Conservation (phyloP, 2,329 filamentous ascomycete species). For the Aspergillus fischeri region DNA sequence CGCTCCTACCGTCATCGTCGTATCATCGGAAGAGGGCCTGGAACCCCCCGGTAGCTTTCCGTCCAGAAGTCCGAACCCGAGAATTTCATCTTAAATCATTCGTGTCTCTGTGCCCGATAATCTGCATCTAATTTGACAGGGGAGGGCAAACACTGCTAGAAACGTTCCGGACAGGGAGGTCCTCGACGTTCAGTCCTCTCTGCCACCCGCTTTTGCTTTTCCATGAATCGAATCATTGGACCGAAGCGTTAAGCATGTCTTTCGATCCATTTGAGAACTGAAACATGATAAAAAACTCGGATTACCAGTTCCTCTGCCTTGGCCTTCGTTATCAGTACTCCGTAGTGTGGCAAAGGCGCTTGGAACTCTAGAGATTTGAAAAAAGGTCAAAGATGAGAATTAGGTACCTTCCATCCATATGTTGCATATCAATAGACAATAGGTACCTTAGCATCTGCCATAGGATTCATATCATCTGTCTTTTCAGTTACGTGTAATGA, state of each 20-base stretch:
- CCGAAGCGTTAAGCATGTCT: neutral
- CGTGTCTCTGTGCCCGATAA: conserved; percentile 1
- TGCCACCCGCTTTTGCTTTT: neutral
- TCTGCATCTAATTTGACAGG: conserved; percentile 13
- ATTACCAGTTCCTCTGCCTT: neutral
- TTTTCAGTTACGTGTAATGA: neutral
- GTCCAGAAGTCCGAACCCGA: neutral
- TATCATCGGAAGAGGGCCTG: conserved; percentile 4
- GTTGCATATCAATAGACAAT: neutral
- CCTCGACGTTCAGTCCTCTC: neutral
- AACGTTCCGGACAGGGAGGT: neutral
- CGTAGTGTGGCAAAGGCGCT: neutral
- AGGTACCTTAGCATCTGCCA: neutral
- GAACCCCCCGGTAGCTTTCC: neutral
- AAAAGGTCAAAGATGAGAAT: neutral
- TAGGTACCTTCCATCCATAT: neutral
- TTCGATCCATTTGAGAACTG: neutral
- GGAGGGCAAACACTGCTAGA: conserved; percentile 6
- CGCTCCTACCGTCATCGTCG: conserved; percentile 4
- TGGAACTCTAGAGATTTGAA: neutral
- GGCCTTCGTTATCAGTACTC: conserved; percentile 8
- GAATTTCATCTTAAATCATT: conserved; percentile 3
- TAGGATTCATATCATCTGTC: neutral
- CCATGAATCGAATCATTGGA: neutral
- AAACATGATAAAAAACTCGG: neutral